A percentile compares a stretch with the other conserved stretches of the same genome.
These are phyloP conservation scores for Plasmopara muralis DNA, from an alignment of 352 stramenopile genomes.

Conservation along the genomic window DNA sequence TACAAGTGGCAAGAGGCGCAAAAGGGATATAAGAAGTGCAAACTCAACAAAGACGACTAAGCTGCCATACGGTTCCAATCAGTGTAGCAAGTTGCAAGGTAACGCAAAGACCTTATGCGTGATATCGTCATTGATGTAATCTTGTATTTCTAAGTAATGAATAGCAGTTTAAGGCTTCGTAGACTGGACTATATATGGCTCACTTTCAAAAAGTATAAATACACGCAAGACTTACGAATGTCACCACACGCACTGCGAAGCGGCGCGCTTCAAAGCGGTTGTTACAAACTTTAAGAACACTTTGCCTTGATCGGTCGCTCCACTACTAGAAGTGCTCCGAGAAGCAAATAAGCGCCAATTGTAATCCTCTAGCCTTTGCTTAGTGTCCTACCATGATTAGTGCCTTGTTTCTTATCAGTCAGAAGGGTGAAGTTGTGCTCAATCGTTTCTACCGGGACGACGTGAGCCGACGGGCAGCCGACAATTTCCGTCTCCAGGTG, in stretches of 20 bases:
- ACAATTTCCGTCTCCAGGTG: conserved; percentile 79
- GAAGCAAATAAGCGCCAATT: conserved; percentile 11
- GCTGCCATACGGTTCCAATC: neutral
- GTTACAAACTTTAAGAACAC: conserved; percentile 12
- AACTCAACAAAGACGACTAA: neutral
- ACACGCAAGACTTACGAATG: neutral
- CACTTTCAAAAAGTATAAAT: neutral
- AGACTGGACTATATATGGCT: too few relatives aligned
- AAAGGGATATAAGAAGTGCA: conserved; percentile 18
- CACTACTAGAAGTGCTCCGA: conserved; percentile 22
- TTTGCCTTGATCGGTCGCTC: conserved; percentile 14
- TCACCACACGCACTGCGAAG: conserved; percentile 2
- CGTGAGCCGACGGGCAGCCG: conserved; percentile 59
- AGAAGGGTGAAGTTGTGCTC: conserved; percentile 77
- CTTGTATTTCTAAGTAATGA: too few relatives aligned
- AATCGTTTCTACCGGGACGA: conserved; percentile 81
- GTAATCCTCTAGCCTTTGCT: neutral
- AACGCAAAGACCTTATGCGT: too few relatives aligned
- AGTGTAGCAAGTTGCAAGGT: too few relatives aligned
- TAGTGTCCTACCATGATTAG: conserved; percentile 47
- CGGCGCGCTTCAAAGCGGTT: conserved; percentile 6
- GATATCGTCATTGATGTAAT: too few relatives aligned
- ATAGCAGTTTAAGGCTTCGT: too few relatives aligned
- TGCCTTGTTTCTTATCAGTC: conserved; percentile 72
- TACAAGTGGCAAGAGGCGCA: conserved; percentile 69